Evolutionary conservation across 176 grass and related monocot species (phyloP).

Genomic region (Thalia dealbata): DNA sequence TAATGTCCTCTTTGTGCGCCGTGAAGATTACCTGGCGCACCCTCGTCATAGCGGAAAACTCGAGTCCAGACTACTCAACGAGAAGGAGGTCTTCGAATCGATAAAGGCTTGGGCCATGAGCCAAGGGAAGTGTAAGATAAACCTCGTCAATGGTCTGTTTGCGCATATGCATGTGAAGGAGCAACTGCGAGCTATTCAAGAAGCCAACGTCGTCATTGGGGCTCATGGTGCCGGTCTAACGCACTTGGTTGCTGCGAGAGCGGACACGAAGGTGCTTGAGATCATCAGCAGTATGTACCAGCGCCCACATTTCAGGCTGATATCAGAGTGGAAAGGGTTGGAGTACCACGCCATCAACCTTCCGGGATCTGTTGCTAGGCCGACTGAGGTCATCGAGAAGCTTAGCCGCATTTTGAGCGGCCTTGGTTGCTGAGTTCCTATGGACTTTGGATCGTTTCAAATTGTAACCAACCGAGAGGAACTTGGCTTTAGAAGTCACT

Average conservation of each 20-base stretch:
- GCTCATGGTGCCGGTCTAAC: constrained; percentile 95
- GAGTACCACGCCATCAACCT: constrained; percentile 85
- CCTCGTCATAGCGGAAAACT: constrained; percentile 84
- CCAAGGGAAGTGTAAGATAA: constrained; percentile 61
- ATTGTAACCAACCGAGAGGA: too few relatives aligned
- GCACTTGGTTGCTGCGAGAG: constrained; percentile 61
- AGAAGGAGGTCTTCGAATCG: constrained; percentile 54
- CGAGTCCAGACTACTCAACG: constrained; percentile 83
- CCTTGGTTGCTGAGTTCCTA: constrained; percentile 51
- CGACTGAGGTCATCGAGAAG: constrained; percentile 31
- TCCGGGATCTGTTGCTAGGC: constrained; percentile 41
- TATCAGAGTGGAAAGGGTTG: constrained; percentile 82
- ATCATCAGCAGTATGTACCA: constrained; percentile 80
- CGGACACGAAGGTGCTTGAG: constrained; percentile 71
- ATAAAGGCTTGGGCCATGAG: constrained; percentile 61
- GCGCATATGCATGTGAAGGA: constrained; percentile 92
- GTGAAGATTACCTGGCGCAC: constrained; percentile 91
- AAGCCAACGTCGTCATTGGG: constrained; percentile 78
- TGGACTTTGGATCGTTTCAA: background rate
- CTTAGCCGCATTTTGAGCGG: constrained; percentile 51
- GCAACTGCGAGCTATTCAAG: constrained; percentile 62
- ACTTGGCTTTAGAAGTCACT: too few relatives aligned
- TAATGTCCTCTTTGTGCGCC: constrained; percentile 85
- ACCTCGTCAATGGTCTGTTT: constrained; percentile 76
- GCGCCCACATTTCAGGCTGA: constrained; percentile 70